Evolutionary conservation across 805 yeast species (phyloP), one percentile per base, ranked within the genome.

Genomic region (Metschnikowia santaceciliae): DNA sequence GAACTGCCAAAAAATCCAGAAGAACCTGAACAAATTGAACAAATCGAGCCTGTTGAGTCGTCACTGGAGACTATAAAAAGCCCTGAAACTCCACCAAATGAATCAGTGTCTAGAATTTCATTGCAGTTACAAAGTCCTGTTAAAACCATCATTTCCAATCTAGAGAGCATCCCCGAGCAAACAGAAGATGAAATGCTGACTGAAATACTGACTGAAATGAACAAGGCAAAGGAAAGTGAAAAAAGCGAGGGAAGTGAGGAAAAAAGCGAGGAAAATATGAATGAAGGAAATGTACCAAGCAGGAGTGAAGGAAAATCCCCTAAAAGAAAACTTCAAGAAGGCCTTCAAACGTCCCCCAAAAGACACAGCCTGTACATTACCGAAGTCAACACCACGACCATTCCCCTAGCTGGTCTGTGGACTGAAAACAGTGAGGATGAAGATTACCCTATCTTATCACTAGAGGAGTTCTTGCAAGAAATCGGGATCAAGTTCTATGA

Each of bases 401-500:
- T 52, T n/a, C 54, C 54, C 13, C 36, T 52, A 32, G 49, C 54
- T 0, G 53, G 42, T 3, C 37, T 23, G 13, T 39, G 26, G 20
- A 43, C 44, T 20, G 46, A 35, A 4, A 61, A 55, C 6, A 58
- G 53, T 7, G 61, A 57, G 2, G 61, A 63, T 30, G 65, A 56
- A 15, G 61, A 65, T 38, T 68, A 66, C 47, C 53, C 51, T 3
- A 69, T 72, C 3, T 75, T 74, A 3, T 58, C 73, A 1, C 63
- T 77, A 32, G 60, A 63, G 2, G 65, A 68, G 14, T 77, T 77
- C 46, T 60, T 77, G 57, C 56, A 59, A 7, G 74, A 72, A 45
- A 65, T 76, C 19, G 72, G 72, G 2, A 66, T 76, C 14, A 68
- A 67, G 46, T 77, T 77, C 50, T 76, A 70, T 56, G 81, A 77